Base-by-base conservation (phyloP, 2,329 filamentous ascomycete species). In the Daldinia sp. region DNA sequence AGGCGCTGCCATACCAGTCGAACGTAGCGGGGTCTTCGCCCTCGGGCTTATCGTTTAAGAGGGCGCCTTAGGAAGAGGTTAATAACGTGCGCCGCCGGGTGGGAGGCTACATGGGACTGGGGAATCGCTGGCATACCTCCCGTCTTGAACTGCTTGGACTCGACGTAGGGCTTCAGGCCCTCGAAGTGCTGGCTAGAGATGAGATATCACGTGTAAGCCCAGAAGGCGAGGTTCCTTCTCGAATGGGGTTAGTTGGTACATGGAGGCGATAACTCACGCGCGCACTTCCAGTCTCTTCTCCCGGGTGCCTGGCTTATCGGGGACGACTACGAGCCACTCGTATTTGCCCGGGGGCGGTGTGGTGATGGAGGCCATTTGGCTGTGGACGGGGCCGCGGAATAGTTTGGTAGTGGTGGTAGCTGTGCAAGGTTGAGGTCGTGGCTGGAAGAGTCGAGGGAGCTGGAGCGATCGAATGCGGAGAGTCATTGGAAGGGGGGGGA, bases 1-100 rank as follows among this genome's bases (percentile, higher is more conserved):
- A 79, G 15, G 88, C 86, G 74, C 89, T 93, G 39, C 92, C 93
- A 66, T 87, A 86, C 79, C 95, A 93, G 73, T 90, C 87, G 48
- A 68, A 84, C 17, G 83, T 85, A 3, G 79, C 77, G 8, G 82
- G 75, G 52, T 84, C 79, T 21, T 89, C 83, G 60, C 90, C 85
- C 4, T 85, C 81, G 30, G 91, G 89, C 32, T 90, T 82, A 7
- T 86, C 83, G 39, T 90, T 84, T 6, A 94, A 79, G 53, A 90
- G 80, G 19, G 89, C 90, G 39, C 91, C 91, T 75, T 53, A 25
- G 13, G 5, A 34, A 37, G 88, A 53, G 43, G 45, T 9, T 10
- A 25, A 27, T 56, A 21, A 21, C 51, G 37, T 43, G 7, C 17
- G 32, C n/a, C 27, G n/a, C n/a, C n/a, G n/a, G n/a, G n/a, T n/a